Evolutionary conservation across 2,329 filamentous ascomycete genomes (phyloP), one percentile per base, ranked within the genome.

Genomic region (Aurifilum marmelostoma): DNA sequence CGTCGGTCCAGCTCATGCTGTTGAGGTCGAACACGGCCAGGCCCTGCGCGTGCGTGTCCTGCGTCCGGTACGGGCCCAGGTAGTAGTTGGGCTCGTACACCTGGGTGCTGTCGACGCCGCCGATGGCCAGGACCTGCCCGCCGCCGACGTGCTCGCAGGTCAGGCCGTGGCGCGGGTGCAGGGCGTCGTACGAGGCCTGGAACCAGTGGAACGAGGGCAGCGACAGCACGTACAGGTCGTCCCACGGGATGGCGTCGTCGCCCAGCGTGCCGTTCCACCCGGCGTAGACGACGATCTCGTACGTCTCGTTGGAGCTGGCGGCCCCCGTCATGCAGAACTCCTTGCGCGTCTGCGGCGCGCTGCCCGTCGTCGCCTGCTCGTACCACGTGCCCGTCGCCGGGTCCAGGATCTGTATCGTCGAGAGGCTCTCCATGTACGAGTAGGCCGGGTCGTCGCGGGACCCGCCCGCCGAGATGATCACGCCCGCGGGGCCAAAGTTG

Each of bases 81-180:
- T 74, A 73, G 37, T 41, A 27, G n/a, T 66, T 24, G 0, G 54
- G 21, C 7, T 21, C 43, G 8, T 65, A 58, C 11, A 67, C 60
- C 58, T 73, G 69, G 0, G 70, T 69, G 2, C 66, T 72, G 65
- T 75, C 74, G 18, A 73, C 69, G 3, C 78, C 80, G 0, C 78
- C 77, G 60, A 81, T 80, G 56, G 77, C 79, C 62, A 83, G 75
- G 56, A 82, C 75, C 66, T 82, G 79, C n/a, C 81, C 77, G 1
- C 73, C 76, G 18, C 77, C 77, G 1, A 78, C 75, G 14, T 79
- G 70, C 60, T 74, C 74, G 24, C 74, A 75, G n/a, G 67, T 73
- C 11, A 73, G 67, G 16, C 69, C 72, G 54, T 73, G 71, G 11
- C 73, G 72, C 4, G 74, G 74, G 52, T 68, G 67, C n/a, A 63